Conservation (phyloP, 768 basidiomycete genomes). For the Strobilomyces echinocephalus region DNA sequence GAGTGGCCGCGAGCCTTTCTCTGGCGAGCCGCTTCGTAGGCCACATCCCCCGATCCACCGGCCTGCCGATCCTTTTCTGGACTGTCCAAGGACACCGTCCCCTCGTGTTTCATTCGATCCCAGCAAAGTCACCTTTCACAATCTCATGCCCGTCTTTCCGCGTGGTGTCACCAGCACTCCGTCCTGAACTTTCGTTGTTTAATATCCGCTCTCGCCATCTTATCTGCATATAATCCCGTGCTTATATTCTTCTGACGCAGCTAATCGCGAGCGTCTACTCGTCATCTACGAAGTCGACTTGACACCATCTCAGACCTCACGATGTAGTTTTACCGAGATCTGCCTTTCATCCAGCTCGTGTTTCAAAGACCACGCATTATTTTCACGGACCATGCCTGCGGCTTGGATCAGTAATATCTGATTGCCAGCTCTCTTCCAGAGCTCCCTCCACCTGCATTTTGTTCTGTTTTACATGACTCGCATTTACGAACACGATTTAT, state of each 20-base stretch:
- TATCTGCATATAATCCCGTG: slow-evolving; percentile 29
- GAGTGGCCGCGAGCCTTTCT: slow-evolving; percentile 19
- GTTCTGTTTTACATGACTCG: slow-evolving; percentile 17
- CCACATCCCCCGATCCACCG: slow-evolving; percentile 28
- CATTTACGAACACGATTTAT: slow-evolving; percentile 15
- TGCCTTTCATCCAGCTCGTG: slow-evolving; percentile 14
- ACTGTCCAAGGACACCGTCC: slow-evolving; percentile 31
- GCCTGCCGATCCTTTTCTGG: slow-evolving; percentile 16
- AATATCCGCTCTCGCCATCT: slow-evolving; percentile 16
- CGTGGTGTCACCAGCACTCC: slow-evolving; percentile 18
- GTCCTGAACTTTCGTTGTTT: slow-evolving; percentile 7
- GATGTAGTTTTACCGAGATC: slow-evolving; percentile 28
- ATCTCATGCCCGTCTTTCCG: slow-evolving; percentile 59
- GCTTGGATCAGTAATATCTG: slow-evolving; percentile 26
- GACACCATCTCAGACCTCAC: slow-evolving; percentile 24
- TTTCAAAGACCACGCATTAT: slow-evolving; percentile 18
- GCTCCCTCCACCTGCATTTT: slow-evolving; percentile 21
- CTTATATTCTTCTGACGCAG: slow-evolving; percentile 25
- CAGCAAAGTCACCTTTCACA: slow-evolving; percentile 47
- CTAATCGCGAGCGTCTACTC: slow-evolving; percentile 25
- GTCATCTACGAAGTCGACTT: slow-evolving; percentile 19
- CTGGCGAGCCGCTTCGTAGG: slow-evolving; percentile 12
- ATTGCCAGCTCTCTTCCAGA: slow-evolving; percentile 8
- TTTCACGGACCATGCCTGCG: slow-evolving; percentile 30
- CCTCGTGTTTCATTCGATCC: slow-evolving; percentile 41